Base-by-base conservation (phyloP, 345 rosid genomes). In the Kandelia obovata region DNA sequence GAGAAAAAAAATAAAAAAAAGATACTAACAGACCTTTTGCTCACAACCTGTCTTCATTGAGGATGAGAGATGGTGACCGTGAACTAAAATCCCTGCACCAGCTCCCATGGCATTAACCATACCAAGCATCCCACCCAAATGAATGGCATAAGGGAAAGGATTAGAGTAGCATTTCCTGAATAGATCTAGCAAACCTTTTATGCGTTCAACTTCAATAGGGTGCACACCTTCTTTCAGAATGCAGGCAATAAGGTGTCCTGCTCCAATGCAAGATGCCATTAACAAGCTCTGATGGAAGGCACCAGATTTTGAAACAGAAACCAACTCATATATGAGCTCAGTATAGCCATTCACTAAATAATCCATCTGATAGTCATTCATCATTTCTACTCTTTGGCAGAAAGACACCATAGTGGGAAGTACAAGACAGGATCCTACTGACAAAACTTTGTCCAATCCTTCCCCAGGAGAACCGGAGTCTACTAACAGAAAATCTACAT, bases 71-170 rank as follows among this genome's bases (percentile, higher is more conserved):
- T 83, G 79, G 79, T 76, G 82, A 61, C 66, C 62, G 76, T 67
- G 75, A 71, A 85, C 76, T 80, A 83, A 78, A 87, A 78, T 77
- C 62, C 97, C 98, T 61, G 92, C 89, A 73, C 88, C 83, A 47
- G 94, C 97, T 76, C 96, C 97, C 72, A 89, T 77, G 63, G 88
- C 83, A 76, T 89, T 94, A 73, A 89, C 85, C 63, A 94, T 79
- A 71, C 97, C 98, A 70, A 94, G 85, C 96, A 94, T 91, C 58
- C 90, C 98, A 69, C 96, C 92, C 72, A 91, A 73, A 69, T 87
- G 89, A 71, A 83, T 70, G 64, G 83, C 74, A 9, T 89, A 73
- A 72, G 91, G 91, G 73, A 73, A 69, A 75, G 89, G 79, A 69
- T 73, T 79, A 65, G 90, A 83, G 72, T 91, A 94, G 73, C 97